Base-by-base conservation (phyloP, 495 filamentous ascomycete species). In the Hypoxylon subgilvum region DNA sequence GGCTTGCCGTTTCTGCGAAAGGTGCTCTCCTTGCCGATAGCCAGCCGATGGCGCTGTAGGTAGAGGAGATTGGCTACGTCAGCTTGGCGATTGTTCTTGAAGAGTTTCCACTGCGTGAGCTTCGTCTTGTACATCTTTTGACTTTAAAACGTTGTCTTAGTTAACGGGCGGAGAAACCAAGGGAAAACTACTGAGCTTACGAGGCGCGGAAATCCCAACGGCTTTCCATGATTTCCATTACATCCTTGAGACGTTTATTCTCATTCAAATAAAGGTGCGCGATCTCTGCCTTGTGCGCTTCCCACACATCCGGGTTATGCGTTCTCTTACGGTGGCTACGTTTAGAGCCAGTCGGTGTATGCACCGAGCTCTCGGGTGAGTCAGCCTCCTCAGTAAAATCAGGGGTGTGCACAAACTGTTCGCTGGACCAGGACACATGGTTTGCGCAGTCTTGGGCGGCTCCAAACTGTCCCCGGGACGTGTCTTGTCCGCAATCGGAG, bases 211-310 rank as follows among this genome's bases (percentile, higher is more conserved):
- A 69, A 6, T 61, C 64, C 49, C 50, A 61, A 35, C 60, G 43
- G 72, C 96, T 92, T 67, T 98, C 94, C 92, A 98, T 96, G 70
- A 98, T 98, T 73, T 97, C 95, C 95, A 98, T 98, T 69, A 98
- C 67, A 55, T 69, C 67, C 61, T 69, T 69, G 14, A 69, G 57
- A 10, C 67, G 67, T 48, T 63, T 54, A 39, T 69, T 69, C 47
- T 69, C 67, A 9, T 69, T 61, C 1, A 69, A 36, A 39, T 69
- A 69, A 13, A 69, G 60, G 18, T 64, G 67, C 4, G 53, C 52
- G 17, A 69, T 69, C n/a, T 63, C 64, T 12, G 49, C 57, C 46
- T 69, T 69, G 17, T 67, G 59, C 16, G 61, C 47, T 42, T 69
- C 67, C 67, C 67, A 69, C 4, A 63, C 61, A 28, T 69, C 61